Evolutionary conservation across 345 rosid species (phyloP).

Genomic region (Brassica carinata): DNA sequence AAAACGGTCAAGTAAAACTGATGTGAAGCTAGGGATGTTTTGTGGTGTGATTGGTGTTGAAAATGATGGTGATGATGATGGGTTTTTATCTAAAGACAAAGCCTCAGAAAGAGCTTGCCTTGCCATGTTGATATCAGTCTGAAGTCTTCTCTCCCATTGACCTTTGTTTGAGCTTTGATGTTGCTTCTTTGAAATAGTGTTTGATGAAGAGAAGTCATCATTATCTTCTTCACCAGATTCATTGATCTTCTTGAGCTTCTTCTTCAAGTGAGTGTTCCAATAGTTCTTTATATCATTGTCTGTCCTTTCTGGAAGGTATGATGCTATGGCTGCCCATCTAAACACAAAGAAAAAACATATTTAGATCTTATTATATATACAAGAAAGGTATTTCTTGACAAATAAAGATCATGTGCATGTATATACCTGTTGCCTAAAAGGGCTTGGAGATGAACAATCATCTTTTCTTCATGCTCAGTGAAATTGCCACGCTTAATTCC

Average conservation of each 20-base stretch:
- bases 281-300: slow-evolving; percentile 95
- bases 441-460: slow-evolving; percentile 95
- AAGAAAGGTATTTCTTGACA: neutral
- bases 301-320: slow-evolving; percentile 95
- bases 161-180: slow-evolving; percentile 56
- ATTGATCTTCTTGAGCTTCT: slow-evolving; percentile 67
- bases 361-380: slow-evolving; percentile 18
- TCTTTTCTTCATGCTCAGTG: slow-evolving; percentile 92
- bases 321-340: slow-evolving; percentile 99
- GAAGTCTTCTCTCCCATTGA: slow-evolving; percentile 95
- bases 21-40: slow-evolving; percentile 31
- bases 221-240: slow-evolving; percentile 41
- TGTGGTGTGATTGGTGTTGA: slow-evolving; percentile 23
- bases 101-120: slow-evolving; percentile 84
- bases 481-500: slow-evolving; percentile 94
- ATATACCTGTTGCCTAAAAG: slow-evolving; percentile 90
- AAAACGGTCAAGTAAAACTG: slow-evolving; percentile 22
- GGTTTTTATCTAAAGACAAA: slow-evolving; percentile 64
- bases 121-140: slow-evolving; percentile 86
- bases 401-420: slow-evolving; percentile 17
- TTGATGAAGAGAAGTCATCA: slow-evolving; percentile 33
- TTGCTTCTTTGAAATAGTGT: slow-evolving; percentile 27
- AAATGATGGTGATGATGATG: slow-evolving; percentile 26
- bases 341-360: slow-evolving; percentile 18
- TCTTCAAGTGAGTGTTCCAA: slow-evolving; percentile 94